Evolutionary conservation across 116 monocot species (phyloP), one percentile per base, ranked within the genome.

Genomic region (Zostera marina): DNA sequence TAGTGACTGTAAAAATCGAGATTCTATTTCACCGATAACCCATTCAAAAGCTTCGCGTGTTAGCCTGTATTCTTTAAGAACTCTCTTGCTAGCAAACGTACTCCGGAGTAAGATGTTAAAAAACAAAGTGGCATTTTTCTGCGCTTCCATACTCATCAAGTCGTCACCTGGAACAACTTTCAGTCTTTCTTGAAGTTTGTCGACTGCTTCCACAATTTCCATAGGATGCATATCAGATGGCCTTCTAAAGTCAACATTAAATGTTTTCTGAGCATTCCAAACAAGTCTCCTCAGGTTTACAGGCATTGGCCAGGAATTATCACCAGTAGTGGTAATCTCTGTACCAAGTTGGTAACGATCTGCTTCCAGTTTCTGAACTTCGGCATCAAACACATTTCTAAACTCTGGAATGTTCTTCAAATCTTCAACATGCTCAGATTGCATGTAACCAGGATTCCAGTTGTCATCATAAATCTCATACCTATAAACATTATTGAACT

Each of bases 211-310:
- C 23, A 98, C 98, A 71, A 98, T 93, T 66, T 93, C 93, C 84
- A 88, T 84, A 7, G 93, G 93, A 56, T 88, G 84, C 93, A 93
- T 93, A 44, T 85, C 90, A 52, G 96, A 98, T 46, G 83, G 80
- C 47, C 80, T 79, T 62, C 96, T 76, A 42, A 80, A 59, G 58
- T 98, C 96, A 41, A 98, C 80, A 64, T 90, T 98, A 44, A 98
- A 98, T 26, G 90, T 90, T 65, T 98, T 98, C 60, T 98, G 96
- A 16, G 96, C 96, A 80, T 98, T 98, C 96, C 96, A 98, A 52
- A 98, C 90, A 20, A 98, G 78, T 64, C 96, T 72, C 65, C 81
- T 98, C 55, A 98, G 78, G 55, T 98, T 98, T 46, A 98, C 96
- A 53, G 96, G 96, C 76, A 98, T 67, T 40, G 82, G 83, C 85